Evolutionary conservation across 2,329 filamentous ascomycete species (phyloP), one percentile per base, ranked within the genome.

Genomic region (Blastomyces emzantsi): DNA sequence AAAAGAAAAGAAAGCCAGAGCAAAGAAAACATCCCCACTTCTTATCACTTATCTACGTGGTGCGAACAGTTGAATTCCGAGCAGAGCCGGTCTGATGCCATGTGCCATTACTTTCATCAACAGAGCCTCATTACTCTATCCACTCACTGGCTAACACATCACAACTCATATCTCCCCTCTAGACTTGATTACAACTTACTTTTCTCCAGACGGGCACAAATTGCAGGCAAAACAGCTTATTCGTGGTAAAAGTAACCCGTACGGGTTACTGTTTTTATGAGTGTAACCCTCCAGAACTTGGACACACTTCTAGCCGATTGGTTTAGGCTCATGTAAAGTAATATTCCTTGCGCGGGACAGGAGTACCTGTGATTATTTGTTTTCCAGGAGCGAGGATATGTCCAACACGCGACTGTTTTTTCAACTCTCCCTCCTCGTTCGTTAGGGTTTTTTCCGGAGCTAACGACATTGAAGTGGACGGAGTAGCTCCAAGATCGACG

Each of bases 391-490:
- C 2, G 7, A 19, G 2, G 19, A n/a, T 0, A 45, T 45, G 17
- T 45, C 43, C 3, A 45, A 45, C 5, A 45, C 43, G 19, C 6
- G 4, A 45, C 43, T n/a, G 1, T 45, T 33, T 45, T 33, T 22
- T 33, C 41, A 6, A 5, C 57, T 22, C 45, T 47, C n/a, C 3
- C 15, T n/a, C 1, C 9, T 22, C 22, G 45, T 49, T 39, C 36
- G 55, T 39, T 41, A 43, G 55, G 55, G 36, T 36, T 36, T 57
- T 57, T 57, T 36, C 55, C 55, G 36, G 36, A 36, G 33, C 55
- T 43, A 39, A 25, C 33, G 2, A 28, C 3, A 15, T 36, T 8
- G 4, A 33, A n/a, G 13, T 17, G 28, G 28, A 33, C 13, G 43
- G 19, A 47, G 19, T n/a, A 47, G 1, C n/a, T n/a, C 19, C 6